A percentile compares a stretch with the other conserved stretches of the same genome.
These are phyloP conservation scores for Globisporangium perplexum DNA, from an alignment of 352 stramenopile genomes.

Conservation along the genomic window DNA sequence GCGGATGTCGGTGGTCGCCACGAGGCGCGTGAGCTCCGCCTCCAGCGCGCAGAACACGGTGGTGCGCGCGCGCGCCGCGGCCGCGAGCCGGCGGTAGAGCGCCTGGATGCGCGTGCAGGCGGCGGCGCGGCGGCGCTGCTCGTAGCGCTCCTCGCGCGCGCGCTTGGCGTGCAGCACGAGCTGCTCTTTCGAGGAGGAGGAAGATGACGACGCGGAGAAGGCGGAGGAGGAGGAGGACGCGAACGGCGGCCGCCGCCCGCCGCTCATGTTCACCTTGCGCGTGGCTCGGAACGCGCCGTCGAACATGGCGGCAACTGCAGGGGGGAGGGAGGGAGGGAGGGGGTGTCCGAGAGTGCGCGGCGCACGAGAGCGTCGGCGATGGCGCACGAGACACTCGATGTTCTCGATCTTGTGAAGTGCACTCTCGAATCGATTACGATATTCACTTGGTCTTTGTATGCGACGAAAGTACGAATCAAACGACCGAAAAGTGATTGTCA, in stretches of 20 bases:
- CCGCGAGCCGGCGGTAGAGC: conserved; percentile 27
- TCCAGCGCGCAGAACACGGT: conserved; percentile 37
- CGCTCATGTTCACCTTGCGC: conserved; percentile 63
- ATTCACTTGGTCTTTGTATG: too few species aligned
- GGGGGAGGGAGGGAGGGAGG: not conserved
- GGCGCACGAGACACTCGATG: too few species aligned
- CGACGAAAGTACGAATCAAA: too few species aligned
- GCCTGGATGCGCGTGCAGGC: conserved; percentile 51
- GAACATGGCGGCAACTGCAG: conserved; percentile 33
- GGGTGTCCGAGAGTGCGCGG: too few species aligned
- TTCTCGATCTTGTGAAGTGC: too few species aligned
- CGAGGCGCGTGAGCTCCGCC: conserved; percentile 26
- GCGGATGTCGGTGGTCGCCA: conserved; percentile 25
- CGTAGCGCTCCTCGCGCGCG: conserved; percentile 44
- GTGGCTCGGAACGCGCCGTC: conserved; percentile 67
- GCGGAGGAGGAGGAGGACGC: conserved; percentile 13
- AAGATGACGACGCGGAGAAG: too few species aligned
- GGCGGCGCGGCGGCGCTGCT: conserved; percentile 27
- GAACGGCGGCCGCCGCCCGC: conserved; percentile 35
- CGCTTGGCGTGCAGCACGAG: conserved; percentile 50
- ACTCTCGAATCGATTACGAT: too few species aligned
- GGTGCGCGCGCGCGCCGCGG: conserved; percentile 17
- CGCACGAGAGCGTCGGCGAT: too few species aligned
- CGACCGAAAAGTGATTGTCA: too few species aligned
- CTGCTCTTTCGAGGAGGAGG: conserved; percentile 40